These are phyloP conservation scores for Coprinopsis sp. DNA, from an alignment of 768 basidiomycete genomes.

Conservation along the genomic window DNA sequence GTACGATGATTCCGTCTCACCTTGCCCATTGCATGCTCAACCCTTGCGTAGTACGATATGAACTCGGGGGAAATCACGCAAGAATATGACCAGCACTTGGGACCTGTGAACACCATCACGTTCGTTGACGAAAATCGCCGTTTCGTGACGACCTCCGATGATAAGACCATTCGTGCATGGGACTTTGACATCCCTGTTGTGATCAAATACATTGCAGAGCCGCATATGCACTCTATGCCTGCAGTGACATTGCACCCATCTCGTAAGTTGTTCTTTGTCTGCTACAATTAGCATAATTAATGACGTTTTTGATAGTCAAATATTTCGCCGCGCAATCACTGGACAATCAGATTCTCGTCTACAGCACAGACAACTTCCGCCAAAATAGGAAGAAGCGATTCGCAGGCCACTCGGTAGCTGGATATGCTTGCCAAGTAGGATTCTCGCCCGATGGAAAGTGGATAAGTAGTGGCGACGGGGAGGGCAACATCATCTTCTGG, in stretches of 20 bases:
- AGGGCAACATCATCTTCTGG: slow-evolving; percentile 97
- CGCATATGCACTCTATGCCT: slow-evolving; percentile 99
- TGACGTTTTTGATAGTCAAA: slow-evolving; percentile 52
- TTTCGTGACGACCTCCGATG: slow-evolving; percentile 97
- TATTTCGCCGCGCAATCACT: slow-evolving; percentile 97
- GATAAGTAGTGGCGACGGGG: slow-evolving; percentile 94
- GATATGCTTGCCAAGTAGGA: slow-evolving; percentile 94
- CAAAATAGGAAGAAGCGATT: slow-evolving; percentile 99
- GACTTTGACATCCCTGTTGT: slow-evolving; percentile 99
- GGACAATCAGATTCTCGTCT: slow-evolving; percentile 97
- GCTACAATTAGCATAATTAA: slow-evolving; percentile 8
- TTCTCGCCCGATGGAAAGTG: slow-evolving; percentile 99
- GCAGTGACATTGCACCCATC: slow-evolving; percentile 94
- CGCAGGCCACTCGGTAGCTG: slow-evolving; percentile 94
- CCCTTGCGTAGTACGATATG: slow-evolving; percentile 76
- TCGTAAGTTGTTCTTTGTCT: slow-evolving; percentile 51
- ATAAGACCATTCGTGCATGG: slow-evolving; percentile 99
- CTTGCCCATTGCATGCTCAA: not conserved
- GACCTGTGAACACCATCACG: slow-evolving; percentile 97
- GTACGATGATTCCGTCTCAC: slow-evolving; percentile 37
- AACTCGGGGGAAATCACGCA: slow-evolving; percentile 93
- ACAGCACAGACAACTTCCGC: slow-evolving; percentile 96
- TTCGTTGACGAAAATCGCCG: slow-evolving; percentile 98
- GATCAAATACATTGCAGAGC: slow-evolving; percentile 99
- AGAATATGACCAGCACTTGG: slow-evolving; percentile 98